These are phyloP conservation scores for Suillus subluteus DNA, from an alignment of 768 basidiomycete genomes.

Conservation along the genomic window DNA sequence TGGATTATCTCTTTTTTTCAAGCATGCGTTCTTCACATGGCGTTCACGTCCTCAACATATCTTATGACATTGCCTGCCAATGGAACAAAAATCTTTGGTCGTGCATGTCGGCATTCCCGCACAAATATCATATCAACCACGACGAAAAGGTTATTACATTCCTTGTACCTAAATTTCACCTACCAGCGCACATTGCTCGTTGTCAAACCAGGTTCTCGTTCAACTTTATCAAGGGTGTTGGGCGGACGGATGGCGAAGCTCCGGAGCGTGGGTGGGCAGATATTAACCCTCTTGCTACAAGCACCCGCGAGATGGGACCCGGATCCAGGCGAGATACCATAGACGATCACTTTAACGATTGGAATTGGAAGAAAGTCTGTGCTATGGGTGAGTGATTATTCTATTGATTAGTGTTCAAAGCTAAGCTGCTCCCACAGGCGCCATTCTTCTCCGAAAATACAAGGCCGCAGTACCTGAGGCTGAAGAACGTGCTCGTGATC, in stretches of 20 bases:
- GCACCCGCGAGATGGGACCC: conserved; percentile 39
- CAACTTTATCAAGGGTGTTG: conserved; percentile 30
- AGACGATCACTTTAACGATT: conserved; percentile 37
- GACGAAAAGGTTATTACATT: conserved; percentile 10
- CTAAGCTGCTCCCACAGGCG: conserved; percentile 1
- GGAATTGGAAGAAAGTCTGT: conserved; percentile 36
- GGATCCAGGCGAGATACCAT: conserved; percentile 36
- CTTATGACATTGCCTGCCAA: conserved; percentile 31
- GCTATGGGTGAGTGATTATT: conserved; percentile 24
- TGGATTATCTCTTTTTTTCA: conserved; percentile 7
- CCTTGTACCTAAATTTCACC: conserved; percentile 41
- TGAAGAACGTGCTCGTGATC: neutral
- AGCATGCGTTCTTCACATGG: neutral
- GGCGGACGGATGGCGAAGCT: conserved; percentile 38
- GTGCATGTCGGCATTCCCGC: conserved; percentile 7
- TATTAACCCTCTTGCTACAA: conserved; percentile 32
- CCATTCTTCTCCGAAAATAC: conserved; percentile 8
- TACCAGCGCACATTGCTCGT: conserved; percentile 32
- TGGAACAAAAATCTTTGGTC: conserved; percentile 19
- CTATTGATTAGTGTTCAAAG: neutral
- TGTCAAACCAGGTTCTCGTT: conserved; percentile 35
- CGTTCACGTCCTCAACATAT: conserved; percentile 4
- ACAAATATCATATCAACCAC: conserved; percentile 3
- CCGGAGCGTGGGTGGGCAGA: conserved; percentile 40
- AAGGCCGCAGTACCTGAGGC: conserved; percentile 1